Conservation (phyloP, 2,329 filamentous ascomycete species). For the Penicillium sp. region DNA sequence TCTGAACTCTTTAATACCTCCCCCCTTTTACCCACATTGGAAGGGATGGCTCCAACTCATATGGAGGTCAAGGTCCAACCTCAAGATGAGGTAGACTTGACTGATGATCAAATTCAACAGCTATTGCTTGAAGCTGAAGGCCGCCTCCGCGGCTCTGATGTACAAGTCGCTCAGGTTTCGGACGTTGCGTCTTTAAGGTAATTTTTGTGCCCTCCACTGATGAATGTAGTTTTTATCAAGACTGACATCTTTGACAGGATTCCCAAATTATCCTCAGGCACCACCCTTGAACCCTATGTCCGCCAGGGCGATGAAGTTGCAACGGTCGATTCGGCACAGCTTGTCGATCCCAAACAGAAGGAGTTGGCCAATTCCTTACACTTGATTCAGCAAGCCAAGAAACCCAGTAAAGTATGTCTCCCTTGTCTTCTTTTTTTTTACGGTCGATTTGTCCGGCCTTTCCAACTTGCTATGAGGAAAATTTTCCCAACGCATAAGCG, state of each 20-base stretch:
- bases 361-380: conserved; percentile 17
- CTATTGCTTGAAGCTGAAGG: conserved; percentile 65
- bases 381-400: conserved; percentile 43
- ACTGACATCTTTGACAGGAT: conserved; percentile 37
- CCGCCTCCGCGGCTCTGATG: conserved; percentile 48
- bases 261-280: conserved; percentile 51
- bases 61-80: conserved; percentile 12
- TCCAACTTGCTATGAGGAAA: conserved; percentile 68
- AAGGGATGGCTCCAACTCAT: conserved; percentile 21
- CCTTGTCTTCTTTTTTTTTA: not conserved
- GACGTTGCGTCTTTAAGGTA: conserved; percentile 18
- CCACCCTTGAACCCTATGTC: conserved; percentile 56
- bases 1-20: not conserved
- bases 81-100: conserved; percentile 48
- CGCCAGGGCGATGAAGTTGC: conserved; percentile 55
- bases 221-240: not conserved
- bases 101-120: conserved; percentile 64
- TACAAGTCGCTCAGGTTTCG: conserved; percentile 17
- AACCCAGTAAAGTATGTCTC: conserved; percentile 53
- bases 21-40: not conserved
- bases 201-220: not conserved
- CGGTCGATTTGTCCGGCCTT: not conserved
- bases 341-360: conserved; percentile 51
- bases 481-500: conserved; percentile 62
- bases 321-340: conserved; percentile 53